A percentile compares a stretch with the other conserved stretches of the same genome.
Evolutionary conservation across 2,329 filamentous ascomycete species (phyloP).

Genomic region (Diaporthe sp.): DNA sequence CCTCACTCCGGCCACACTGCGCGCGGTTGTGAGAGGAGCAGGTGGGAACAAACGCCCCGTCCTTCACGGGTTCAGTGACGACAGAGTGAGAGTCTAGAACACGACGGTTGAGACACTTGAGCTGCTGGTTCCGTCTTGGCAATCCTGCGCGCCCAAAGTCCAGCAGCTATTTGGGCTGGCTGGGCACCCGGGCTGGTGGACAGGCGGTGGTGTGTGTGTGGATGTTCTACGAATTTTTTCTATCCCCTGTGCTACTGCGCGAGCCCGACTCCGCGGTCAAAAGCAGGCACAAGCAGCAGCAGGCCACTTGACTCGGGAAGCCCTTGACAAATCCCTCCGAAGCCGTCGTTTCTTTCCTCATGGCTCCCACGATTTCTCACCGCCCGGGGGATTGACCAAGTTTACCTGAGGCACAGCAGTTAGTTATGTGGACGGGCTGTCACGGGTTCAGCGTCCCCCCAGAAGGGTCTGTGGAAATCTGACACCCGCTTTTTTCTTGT

Average conservation of each 20-base stretch:
- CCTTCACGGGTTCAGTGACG: constrained; percentile 5
- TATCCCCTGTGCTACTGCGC: background rate
- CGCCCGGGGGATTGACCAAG: constrained; percentile 9
- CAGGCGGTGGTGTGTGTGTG: background rate
- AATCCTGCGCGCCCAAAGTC: constrained; percentile 6
- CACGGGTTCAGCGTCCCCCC: background rate
- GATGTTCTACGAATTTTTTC: background rate
- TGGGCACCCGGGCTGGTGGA: background rate
- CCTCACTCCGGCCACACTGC: background rate
- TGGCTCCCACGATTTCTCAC: background rate
- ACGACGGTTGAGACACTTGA: constrained; percentile 28
- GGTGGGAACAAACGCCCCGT: background rate
- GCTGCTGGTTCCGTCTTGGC: constrained; percentile 27
- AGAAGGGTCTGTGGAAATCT: constrained; percentile 22
- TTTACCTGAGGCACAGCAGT: background rate
- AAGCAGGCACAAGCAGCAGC: background rate
- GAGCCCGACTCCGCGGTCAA: constrained; percentile 17
- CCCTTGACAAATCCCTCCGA: background rate
- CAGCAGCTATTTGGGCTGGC: background rate
- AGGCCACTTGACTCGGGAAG: background rate
- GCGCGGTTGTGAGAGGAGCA: background rate
- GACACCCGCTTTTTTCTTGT: constrained; percentile 3
- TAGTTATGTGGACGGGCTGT: background rate
- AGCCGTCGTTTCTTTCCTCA: background rate
- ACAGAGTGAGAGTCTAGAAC: constrained; percentile 23